Percentiles rank a stretch among this genome's conserved stretches.
Conservation (phyloP, 352 stramenopile species). For the Pythium guiyangense region DNA sequence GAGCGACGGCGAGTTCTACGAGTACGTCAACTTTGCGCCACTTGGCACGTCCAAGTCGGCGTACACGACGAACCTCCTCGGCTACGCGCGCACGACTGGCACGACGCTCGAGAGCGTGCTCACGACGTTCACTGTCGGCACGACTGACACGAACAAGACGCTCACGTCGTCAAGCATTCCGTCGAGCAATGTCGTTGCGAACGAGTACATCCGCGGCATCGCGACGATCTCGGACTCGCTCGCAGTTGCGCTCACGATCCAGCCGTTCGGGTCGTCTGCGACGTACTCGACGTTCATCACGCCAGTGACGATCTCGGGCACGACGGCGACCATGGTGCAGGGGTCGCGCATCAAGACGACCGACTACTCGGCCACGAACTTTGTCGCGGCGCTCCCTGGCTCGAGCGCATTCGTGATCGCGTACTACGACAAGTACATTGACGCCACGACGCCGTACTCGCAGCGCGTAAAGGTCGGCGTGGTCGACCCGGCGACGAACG, state of each 20-base stretch:
- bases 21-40: slow-evolving; percentile 51
- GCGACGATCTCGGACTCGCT: slow-evolving; percentile 52
- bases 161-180: slow-evolving; percentile 17
- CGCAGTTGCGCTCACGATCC: slow-evolving; percentile 28
- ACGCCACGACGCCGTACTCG: slow-evolving; percentile 12
- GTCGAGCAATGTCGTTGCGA: slow-evolving; percentile 18
- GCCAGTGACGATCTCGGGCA: slow-evolving; percentile 24
- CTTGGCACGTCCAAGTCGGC: slow-evolving; percentile 26
- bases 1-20: slow-evolving; percentile 10
- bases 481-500: slow-evolving; percentile 21
- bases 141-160: slow-evolving; percentile 20
- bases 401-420: slow-evolving; percentile 32
- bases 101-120: slow-evolving; percentile 30
- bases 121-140: slow-evolving; percentile 36
- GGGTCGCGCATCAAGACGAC: slow-evolving; percentile 21
- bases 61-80: slow-evolving; percentile 48
- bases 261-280: not conserved
- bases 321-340: slow-evolving; percentile 15
- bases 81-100: slow-evolving; percentile 27
- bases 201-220: slow-evolving; percentile 35
- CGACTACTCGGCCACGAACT: slow-evolving; percentile 28
- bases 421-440: slow-evolving; percentile 40
- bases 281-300: slow-evolving; percentile 22
- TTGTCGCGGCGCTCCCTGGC: slow-evolving; percentile 26
- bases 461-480: slow-evolving; percentile 37